These are phyloP conservation scores for Colletotrichum kahawae DNA, from an alignment of 2,329 filamentous ascomycete genomes.

Conservation along the genomic window DNA sequence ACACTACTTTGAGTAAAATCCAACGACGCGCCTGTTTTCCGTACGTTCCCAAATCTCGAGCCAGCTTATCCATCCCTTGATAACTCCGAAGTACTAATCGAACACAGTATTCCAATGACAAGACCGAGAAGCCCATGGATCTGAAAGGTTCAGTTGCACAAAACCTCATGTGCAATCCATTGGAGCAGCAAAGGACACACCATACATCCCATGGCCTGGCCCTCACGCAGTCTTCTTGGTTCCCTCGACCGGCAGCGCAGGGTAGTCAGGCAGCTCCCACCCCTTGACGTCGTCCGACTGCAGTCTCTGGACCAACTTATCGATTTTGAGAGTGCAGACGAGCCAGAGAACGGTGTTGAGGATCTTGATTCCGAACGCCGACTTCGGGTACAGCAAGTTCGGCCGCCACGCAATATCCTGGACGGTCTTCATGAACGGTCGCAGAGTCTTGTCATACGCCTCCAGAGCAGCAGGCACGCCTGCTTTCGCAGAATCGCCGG, in stretches of 20 bases:
- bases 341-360: constrained; percentile 5
- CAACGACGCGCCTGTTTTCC: neutral
- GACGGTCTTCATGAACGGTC: constrained; percentile 46
- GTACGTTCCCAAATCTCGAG: neutral
- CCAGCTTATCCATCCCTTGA: neutral
- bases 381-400: constrained; percentile 7
- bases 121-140: neutral
- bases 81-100: neutral
- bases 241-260: neutral
- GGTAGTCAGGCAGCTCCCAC: constrained; percentile 11
- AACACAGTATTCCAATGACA: neutral
- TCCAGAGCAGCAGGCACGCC: constrained; percentile 37
- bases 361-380: constrained; percentile 1
- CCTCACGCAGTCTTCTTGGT: neutral
- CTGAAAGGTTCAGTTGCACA: neutral
- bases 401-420: constrained; percentile 33
- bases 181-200: neutral
- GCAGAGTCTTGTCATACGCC: constrained; percentile 48
- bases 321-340: neutral
- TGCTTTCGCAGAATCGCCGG: neutral
- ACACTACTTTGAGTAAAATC: neutral
- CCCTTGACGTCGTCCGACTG: constrained; percentile 11
- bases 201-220: neutral
- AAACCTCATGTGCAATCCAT: neutral
- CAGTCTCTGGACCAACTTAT: constrained; percentile 8